Evolutionary conservation across 2,329 filamentous ascomycete species (phyloP), one percentile per base, ranked within the genome.

Genomic region (Pseudogymnoascus sp.): DNA sequence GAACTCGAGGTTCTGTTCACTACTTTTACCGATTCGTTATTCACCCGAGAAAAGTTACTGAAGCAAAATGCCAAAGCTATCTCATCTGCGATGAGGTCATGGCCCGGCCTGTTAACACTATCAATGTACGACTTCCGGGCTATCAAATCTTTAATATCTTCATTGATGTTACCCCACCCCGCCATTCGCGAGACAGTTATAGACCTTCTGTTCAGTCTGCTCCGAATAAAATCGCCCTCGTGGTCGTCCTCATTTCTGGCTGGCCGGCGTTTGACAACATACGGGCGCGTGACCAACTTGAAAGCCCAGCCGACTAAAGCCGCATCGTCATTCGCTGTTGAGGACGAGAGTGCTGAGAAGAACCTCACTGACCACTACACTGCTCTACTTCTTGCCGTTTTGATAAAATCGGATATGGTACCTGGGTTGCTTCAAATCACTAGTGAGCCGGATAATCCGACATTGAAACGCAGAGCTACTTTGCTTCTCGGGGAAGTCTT

Each of bases 161-260:
- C 84, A 67, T 79, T 89, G 72, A 78, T 85, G 50, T 75, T 87
- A 8, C 84, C 85, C 0, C 83, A 79, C 62, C 75, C 81, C 5
- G 72, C 75, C 0, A 81, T 87, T 59, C 79, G 84, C 59, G 92
- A 96, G 71, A 88, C 93, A 0, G 86, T 97, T 16, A 82, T 99
- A 65, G 95, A 99, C 73, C 79, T 99, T 11, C 77, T 99, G 16
- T 97, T 96, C 71, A 82, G 82, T 0, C 74, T 88, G 2, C 76
- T 99, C 61, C 87, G 93, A 37, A 97, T 99, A 72, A 98, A 98
- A 69, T 89, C 93, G 64, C 87, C 95, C 46, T 88, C 92, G 7
- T 99, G 95, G 95, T 96, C 95, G 6, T 93, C 91, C 0, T 96
- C 93, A 0, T 99, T 96, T 73, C 83, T 99, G 56, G 95, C 96